Conservation (phyloP, 2,329 filamentous ascomycete species). For the Alternaria metachromatica region DNA sequence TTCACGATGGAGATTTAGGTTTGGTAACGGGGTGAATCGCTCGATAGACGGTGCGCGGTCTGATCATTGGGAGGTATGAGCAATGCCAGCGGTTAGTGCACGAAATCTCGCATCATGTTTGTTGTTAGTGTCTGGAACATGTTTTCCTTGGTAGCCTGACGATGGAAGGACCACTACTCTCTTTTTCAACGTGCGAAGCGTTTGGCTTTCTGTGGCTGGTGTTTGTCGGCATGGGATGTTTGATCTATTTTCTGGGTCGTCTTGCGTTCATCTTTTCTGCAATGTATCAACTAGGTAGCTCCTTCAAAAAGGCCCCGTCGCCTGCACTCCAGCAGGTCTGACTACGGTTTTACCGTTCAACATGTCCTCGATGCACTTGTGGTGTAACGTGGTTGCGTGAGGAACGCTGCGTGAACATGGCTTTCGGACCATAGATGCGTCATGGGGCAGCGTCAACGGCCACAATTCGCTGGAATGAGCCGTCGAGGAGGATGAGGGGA, state of each 20-base stretch:
- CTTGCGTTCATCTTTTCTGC: slow-evolving; percentile 31
- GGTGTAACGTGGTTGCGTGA: background rate
- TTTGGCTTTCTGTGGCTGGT: slow-evolving; percentile 23
- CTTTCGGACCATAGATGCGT: slow-evolving; percentile 13
- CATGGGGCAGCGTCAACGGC: slow-evolving; percentile 12
- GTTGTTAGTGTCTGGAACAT: slow-evolving; percentile 37
- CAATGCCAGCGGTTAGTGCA: slow-evolving; percentile 35
- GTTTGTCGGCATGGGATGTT: slow-evolving; percentile 24
- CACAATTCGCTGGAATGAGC: slow-evolving; percentile 13
- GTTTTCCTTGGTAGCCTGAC: slow-evolving; percentile 16
- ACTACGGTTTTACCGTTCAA: slow-evolving; percentile 28
- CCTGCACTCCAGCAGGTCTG: slow-evolving; percentile 24
- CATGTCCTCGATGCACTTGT: background rate
- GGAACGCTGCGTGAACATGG: background rate
- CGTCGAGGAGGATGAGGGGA: slow-evolving; percentile 14
- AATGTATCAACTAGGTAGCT: slow-evolving; percentile 45
- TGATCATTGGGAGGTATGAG: slow-evolving; percentile 30
- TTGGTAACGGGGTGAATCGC: slow-evolving; percentile 32
- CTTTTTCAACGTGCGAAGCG: slow-evolving; percentile 29
- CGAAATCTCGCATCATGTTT: slow-evolving; percentile 41
- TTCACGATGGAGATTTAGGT: slow-evolving; percentile 28
- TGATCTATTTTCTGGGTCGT: slow-evolving; percentile 22
- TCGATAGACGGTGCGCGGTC: slow-evolving; percentile 27
- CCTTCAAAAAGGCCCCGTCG: slow-evolving; percentile 32
- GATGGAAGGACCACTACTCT: slow-evolving; percentile 27